Percentiles rank a stretch among this genome's conserved stretches.
Evolutionary conservation across 495 filamentous ascomycete genomes (phyloP).

Genomic region (Alectoria sarmentosa): DNA sequence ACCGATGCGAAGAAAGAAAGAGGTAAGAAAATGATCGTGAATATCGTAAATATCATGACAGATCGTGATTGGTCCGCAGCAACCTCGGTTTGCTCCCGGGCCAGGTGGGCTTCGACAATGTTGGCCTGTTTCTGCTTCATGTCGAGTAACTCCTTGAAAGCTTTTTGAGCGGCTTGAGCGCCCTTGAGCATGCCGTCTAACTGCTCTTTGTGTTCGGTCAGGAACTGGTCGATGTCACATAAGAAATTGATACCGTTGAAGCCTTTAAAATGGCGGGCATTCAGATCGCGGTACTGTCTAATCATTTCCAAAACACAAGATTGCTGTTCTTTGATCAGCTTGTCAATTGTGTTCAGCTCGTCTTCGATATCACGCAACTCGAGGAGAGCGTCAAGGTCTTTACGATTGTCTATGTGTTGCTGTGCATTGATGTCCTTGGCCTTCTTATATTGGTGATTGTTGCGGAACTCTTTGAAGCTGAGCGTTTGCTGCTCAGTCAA

Average conservation of each 20-base stretch:
- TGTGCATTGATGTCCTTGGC: conserved; percentile 18
- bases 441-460: conserved; percentile 21
- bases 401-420: conserved; percentile 39
- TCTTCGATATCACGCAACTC: conserved; percentile 63
- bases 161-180: conserved; percentile 37
- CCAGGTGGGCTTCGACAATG: conserved; percentile 59
- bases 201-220: conserved; percentile 51
- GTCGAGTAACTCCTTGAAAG: conserved; percentile 58
- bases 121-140: conserved; percentile 64
- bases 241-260: conserved; percentile 38
- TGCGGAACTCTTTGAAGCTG: conserved; percentile 56
- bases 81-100: conserved; percentile 55
- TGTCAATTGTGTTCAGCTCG: conserved; percentile 52
- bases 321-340: conserved; percentile 53
- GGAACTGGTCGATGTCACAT: conserved; percentile 43
- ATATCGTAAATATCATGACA: conserved; percentile 64
- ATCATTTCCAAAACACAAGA: conserved; percentile 44
- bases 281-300: conserved; percentile 32
- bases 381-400: conserved; percentile 56
- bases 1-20: conserved; percentile 60
- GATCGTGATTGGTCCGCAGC: conserved; percentile 56
- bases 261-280: conserved; percentile 30
- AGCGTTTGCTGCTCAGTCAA: conserved; percentile 58
- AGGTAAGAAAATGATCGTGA: conserved; percentile 61
- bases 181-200: conserved; percentile 53